Evolutionary conservation across 352 stramenopile species (phyloP), one percentile per base, ranked within the genome.

Genomic region (Peronosclerospora sorghi): DNA sequence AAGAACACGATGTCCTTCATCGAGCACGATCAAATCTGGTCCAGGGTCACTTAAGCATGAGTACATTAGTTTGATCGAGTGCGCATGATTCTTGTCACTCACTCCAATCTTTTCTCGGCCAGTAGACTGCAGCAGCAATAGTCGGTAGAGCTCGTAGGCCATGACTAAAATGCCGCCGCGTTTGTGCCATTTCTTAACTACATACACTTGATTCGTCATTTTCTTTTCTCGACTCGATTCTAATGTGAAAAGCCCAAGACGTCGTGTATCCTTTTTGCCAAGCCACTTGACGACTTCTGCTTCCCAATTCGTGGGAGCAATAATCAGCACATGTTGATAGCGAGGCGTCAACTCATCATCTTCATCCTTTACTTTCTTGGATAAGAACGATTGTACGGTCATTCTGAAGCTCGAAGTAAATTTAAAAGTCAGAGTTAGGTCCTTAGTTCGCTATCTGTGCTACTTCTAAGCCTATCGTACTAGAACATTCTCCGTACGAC

Each of bases 201-300:
- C 62, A 13, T 71, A 48, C 15, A 87, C 52, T 15, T 82, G 79
- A 23, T 92, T 77, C 4, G 45, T 64, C 62, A 93, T 77, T 20
- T 83, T 87, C 52, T 90, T 92, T 42, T 89, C 83, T 17, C 76
- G 73, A 42, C 73, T 84, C 9, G 80, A 87, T 49, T 93, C 81
- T n/a, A 94, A 49, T n/a, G 81, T 90, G 26, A 64, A 62, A 18
- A 91, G 44, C 6, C 74, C 70, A 8, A 93, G 44, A 2, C 54
- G 60, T 10, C 73, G 52, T 1, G 79, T 51, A 17, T 88, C 68
- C 41, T 77, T 86, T 54, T 82, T 80, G 12, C 74, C 86, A 1
- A 98, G 53, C 95, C 95, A 98, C 58, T 98, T 98, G 29, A 96
- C 82, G 40, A 98, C 92, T 56, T 98, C 95, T 24, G 95, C 94